Base-by-base conservation (phyloP, 2,329 filamentous ascomycete species). In the Phyllosticta citribraziliensis region DNA sequence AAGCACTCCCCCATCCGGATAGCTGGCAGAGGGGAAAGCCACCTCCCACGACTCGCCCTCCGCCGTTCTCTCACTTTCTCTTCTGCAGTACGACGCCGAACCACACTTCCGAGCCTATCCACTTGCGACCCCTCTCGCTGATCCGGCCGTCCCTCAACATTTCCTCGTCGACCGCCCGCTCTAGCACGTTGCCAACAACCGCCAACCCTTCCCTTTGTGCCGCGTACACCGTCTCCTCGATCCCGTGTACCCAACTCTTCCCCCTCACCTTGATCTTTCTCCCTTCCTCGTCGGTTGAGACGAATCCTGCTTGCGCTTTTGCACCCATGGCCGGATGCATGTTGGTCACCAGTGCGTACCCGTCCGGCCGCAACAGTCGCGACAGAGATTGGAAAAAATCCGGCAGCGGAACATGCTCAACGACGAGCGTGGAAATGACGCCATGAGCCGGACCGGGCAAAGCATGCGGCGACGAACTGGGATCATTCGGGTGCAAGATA, bases 251-350 rank as follows among this genome's bases (percentile, higher is more conserved):
- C 70, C 80, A 87, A 67, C 84, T 87, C 27, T 72, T 76, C 0
- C 83, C 83, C 55, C 82, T 74, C 17, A 88, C 78, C 73, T 88
- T 87, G 3, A 73, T 65, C 1, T 14, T 14, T 8, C 27, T 35
- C 14, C 60, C 55, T 12, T 58, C 30, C 1, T 67, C 72, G 1
- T 78, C 78, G 19, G 70, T 72, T 6, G 84, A 82, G 12, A 83
- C 75, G 66, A 88, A 88, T 0, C 85, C 85, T 0, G 85, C 85
- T 67, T 85, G 83, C 25, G 79, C 81, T 17, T 79, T 75, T 14
- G 64, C 64, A 1, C 84, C 84, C 84, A 88, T 87, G 2, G 86
- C 81, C 1, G 78, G 71, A 68, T 88, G 85, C 85, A 88, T 88
- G 66, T 87, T 88, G 0, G 84, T 87, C n/a, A 88, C 67, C 10